phyloP scores from a whole-genome alignment of 345 rosid genomes.

The Hypericum androsaemum region DNA sequence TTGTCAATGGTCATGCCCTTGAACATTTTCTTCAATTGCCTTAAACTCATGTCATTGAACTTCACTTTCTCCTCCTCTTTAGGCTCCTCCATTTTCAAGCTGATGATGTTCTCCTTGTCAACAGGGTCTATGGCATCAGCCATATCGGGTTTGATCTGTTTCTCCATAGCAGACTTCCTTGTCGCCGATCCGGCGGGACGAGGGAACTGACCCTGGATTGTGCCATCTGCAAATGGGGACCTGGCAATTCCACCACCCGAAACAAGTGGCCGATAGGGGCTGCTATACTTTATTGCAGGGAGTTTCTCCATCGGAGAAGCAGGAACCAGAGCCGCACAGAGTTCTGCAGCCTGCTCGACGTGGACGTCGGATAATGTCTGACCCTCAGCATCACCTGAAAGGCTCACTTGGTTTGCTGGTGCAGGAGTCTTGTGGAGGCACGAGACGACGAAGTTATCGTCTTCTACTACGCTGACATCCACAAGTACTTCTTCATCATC shows the following conservation, averaged over 20 bases:
- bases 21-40: conserved; percentile 36
- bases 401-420: too few relatives aligned
- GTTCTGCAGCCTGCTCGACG: too few relatives aligned
- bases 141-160: conserved; percentile 4
- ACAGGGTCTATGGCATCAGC: conserved; percentile 1
- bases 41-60: conserved; percentile 28
- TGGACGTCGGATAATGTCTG: too few relatives aligned
- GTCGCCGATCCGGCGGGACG: conserved; percentile 16
- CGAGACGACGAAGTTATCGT: too few relatives aligned
- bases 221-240: not conserved
- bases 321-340: too few relatives aligned
- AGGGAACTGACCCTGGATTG: conserved; percentile 14
- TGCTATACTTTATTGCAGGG: not conserved
- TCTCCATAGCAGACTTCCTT: conserved; percentile 17
- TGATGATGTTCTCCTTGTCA: conserved; percentile 30
- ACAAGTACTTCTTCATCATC: too few relatives aligned
- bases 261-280: not conserved
- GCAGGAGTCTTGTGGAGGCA: too few relatives aligned
- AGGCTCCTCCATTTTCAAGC: conserved; percentile 14
- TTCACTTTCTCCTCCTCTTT: conserved; percentile 10
- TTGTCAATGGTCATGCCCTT: conserved; percentile 19
- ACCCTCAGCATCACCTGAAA: too few relatives aligned
- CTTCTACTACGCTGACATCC: too few relatives aligned
- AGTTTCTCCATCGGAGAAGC: not conserved
- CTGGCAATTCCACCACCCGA: not conserved